phyloP scores from a whole-genome alignment of 2,329 filamentous ascomycete genomes.

The Westerdykella sp. region DNA sequence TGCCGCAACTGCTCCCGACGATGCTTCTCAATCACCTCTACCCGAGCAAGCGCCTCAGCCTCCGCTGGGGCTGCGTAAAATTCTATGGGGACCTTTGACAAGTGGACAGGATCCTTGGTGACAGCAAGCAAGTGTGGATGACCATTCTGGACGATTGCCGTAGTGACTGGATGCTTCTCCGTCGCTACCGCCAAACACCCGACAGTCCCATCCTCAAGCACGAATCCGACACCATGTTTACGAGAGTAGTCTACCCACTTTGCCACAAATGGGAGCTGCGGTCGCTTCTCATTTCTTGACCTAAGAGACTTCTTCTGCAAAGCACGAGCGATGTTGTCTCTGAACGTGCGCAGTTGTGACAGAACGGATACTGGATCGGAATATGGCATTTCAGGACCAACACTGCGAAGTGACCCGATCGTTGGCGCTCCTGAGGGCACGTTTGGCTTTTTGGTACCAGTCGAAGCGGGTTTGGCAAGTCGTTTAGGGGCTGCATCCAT shows the following conservation, averaged over 20 bases:
- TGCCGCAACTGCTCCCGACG: slow-evolving; percentile 51
- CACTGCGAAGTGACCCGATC: slow-evolving; percentile 17
- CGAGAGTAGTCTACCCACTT: slow-evolving; percentile 90
- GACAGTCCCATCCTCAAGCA: slow-evolving; percentile 73
- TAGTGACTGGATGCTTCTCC: slow-evolving; percentile 54
- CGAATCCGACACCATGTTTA: slow-evolving; percentile 78
- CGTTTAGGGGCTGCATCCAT: slow-evolving; percentile 15
- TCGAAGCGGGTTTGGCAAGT: slow-evolving; percentile 14
- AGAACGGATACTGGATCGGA: slow-evolving; percentile 44
- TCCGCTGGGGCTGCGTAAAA: slow-evolving; percentile 66
- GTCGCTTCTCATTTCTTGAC: slow-evolving; percentile 45
- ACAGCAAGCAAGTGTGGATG: slow-evolving; percentile 65
- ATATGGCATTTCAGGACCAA: slow-evolving; percentile 27
- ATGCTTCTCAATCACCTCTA: slow-evolving; percentile 56
- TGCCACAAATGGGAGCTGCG: slow-evolving; percentile 51
- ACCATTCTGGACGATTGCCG: slow-evolving; percentile 64
- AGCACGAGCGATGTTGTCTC: slow-evolving; percentile 42
- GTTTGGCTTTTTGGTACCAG: slow-evolving; percentile 11
- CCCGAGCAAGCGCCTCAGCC: slow-evolving; percentile 55
- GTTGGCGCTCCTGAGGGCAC: slow-evolving; percentile 10
- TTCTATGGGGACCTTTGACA: slow-evolving; percentile 49
- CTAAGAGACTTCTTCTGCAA: slow-evolving; percentile 35
- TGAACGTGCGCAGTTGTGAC: slow-evolving; percentile 39
- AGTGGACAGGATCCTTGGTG: slow-evolving; percentile 50
- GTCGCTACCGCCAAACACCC: slow-evolving; percentile 56